Conservation (phyloP, 1,284 basidiomycete species). For the Tausonia pullulans region DNA sequence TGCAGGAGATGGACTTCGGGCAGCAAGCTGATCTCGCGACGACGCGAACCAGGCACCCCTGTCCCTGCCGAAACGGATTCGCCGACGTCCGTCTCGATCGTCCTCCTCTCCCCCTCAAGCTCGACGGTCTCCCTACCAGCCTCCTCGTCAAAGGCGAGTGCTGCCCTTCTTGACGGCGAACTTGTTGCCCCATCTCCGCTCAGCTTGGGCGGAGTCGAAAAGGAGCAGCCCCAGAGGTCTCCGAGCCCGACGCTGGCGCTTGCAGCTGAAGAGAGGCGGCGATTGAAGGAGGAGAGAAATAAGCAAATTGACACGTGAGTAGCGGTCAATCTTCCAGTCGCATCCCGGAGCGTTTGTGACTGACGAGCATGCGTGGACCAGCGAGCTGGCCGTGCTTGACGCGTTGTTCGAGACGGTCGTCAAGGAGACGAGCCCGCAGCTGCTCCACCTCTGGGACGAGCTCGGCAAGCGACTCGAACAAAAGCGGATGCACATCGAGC, state of each 20-base stretch:
- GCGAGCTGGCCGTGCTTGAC: background rate
- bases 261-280: background rate
- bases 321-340: background rate
- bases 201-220: too few relatives aligned
- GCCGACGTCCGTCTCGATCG: background rate
- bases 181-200: background rate
- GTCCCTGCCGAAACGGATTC: background rate
- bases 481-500: background rate
- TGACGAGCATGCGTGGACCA: background rate
- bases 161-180: background rate
- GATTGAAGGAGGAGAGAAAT: background rate
- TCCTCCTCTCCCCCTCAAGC: background rate
- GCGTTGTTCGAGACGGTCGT: background rate
- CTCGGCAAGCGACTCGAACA: background rate
- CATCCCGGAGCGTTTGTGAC: background rate
- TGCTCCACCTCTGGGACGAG: conserved; percentile 1
- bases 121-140: background rate
- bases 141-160: background rate
- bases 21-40: background rate
- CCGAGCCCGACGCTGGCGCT: background rate
- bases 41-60: background rate
- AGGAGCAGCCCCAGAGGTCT: background rate
- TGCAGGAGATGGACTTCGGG: background rate
- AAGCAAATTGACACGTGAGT: conserved; percentile 8
- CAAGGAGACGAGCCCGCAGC: background rate